A percentile compares a stretch with the other conserved stretches of the same genome.
phyloP scores from a whole-genome alignment of 1,284 basidiomycete genomes.

The Cryptococcus sp. region DNA sequence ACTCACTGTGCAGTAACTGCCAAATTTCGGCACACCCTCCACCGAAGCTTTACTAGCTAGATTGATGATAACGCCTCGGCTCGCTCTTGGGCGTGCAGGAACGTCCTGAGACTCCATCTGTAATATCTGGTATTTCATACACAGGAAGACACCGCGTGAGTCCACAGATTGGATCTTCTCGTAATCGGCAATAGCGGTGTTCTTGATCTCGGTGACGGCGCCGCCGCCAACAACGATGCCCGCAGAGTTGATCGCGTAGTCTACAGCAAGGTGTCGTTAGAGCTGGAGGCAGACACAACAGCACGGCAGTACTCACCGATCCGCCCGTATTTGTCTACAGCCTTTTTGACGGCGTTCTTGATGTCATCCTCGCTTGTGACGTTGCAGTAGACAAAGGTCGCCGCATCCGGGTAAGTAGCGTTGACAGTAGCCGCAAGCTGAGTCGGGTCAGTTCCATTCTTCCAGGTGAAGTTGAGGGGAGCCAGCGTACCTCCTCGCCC shows the following conservation, averaged over 20 bases:
- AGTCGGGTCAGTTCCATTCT: background rate
- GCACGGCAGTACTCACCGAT: background rate
- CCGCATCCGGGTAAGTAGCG: background rate
- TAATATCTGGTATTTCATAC: background rate
- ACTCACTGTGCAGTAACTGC: background rate
- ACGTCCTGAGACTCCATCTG: background rate
- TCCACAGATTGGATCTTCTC: background rate
- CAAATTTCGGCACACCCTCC: background rate
- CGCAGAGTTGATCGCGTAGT: background rate
- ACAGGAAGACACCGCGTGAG: background rate
- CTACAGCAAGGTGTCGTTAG: background rate
- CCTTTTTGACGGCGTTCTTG: background rate
- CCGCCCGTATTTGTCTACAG: background rate
- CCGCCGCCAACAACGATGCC: background rate
- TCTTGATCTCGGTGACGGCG: background rate
- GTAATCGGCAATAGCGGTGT: background rate
- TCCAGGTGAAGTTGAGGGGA: background rate
- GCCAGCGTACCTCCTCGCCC: background rate
- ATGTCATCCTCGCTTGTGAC: background rate
- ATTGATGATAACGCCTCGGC: background rate
- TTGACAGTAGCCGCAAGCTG: constrained; percentile 1
- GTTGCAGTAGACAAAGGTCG: background rate
- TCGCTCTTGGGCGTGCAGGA: background rate
- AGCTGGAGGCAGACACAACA: background rate
- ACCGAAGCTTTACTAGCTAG: background rate